These are phyloP conservation scores for Secale cereale DNA, from an alignment of 176 grass and related monocot genomes.

Conservation along the genomic window DNA sequence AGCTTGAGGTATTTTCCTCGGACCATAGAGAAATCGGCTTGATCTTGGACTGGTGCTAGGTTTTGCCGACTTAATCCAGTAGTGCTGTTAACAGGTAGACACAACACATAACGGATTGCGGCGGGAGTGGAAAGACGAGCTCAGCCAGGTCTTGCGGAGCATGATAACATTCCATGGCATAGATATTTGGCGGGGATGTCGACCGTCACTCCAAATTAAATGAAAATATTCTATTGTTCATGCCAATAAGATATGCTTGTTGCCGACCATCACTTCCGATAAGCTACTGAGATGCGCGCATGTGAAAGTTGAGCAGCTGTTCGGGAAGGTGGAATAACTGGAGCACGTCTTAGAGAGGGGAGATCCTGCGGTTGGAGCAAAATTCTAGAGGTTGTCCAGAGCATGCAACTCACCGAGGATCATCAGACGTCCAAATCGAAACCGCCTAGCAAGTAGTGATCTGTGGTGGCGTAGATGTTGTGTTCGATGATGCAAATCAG, in stretches of 20 bases:
- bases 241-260: no score
- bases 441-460: constrained; percentile 20
- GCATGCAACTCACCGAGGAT: not conserved
- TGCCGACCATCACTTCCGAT: not conserved
- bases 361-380: not conserved
- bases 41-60: no score
- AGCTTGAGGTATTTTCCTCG: not conserved
- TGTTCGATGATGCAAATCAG: not conserved
- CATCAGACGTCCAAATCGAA: not conserved
- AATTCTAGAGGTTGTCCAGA: constrained; percentile 3
- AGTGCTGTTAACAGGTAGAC: no score
- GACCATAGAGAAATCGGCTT: no score
- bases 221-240: no score
- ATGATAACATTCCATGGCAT: no score
- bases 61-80: no score
- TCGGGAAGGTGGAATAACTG: constrained; percentile 15
- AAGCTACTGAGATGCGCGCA: constrained; percentile 23
- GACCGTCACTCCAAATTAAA: no score
- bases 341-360: constrained; percentile 22
- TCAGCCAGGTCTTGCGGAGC: no score
- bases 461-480: not conserved
- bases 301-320: not conserved
- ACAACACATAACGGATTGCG: no score
- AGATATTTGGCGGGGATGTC: no score
- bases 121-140: no score